Percentiles rank a stretch among this genome's conserved stretches.
Conservation (phyloP, 306 rosid genomes). For the Cyclanthera cordifolia region DNA sequence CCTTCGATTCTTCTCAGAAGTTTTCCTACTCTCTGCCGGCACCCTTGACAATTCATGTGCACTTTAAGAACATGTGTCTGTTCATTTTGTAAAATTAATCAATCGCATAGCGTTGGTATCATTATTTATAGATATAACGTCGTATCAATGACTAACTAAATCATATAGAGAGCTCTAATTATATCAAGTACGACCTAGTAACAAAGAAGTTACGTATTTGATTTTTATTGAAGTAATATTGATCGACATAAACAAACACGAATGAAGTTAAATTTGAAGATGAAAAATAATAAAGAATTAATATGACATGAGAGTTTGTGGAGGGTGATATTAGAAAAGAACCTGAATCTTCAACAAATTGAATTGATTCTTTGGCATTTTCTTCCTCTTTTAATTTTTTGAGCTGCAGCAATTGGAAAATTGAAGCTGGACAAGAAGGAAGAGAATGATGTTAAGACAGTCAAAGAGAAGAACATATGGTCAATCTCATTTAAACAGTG, state of each 20-base stretch:
- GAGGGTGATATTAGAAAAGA: not conserved
- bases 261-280: not conserved
- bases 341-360: not conserved
- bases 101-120: no score
- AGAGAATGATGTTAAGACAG: not conserved
- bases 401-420: not conserved
- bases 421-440: not conserved
- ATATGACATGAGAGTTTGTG: no score
- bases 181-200: no score
- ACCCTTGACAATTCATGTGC: slow-evolving; percentile 50
- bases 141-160: not conserved
- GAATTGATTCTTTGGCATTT: not conserved
- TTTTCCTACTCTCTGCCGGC: slow-evolving; percentile 33
- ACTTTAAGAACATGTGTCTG: slow-evolving; percentile 42
- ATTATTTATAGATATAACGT: no score
- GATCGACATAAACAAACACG: no score
- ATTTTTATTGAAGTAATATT: not conserved
- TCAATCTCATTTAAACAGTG: not conserved
- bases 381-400: not conserved
- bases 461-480: not conserved
- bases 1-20: slow-evolving; percentile 41
- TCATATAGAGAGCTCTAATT: no score
- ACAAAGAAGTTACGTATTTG: no score
- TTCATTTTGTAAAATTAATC: not conserved
- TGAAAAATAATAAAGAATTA: not conserved